Base-by-base conservation (phyloP, 169 alveolate species). In the Cryptosporidium ryanae region DNA sequence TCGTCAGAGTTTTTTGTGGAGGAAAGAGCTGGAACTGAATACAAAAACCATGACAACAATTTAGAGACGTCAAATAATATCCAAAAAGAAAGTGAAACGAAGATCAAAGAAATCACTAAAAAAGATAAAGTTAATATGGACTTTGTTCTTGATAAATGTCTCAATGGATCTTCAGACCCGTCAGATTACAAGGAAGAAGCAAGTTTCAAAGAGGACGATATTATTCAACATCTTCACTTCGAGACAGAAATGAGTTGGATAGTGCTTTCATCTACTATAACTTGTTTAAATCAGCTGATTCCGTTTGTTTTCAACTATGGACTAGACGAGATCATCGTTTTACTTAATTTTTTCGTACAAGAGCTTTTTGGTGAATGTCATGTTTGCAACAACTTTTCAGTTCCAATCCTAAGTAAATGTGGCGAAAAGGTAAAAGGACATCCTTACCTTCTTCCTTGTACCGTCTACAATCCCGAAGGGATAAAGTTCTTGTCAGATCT, bases 371-470 rank as follows among this genome's bases (percentile, higher is more conserved):
- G 25, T n/a, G 21, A 29, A 17, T 76, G 84, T 21, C 21, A 25
- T 10, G 48, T 32, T 18, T 59, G 76, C 15, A 32, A 48, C 25
- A 49, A 76, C 61, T 76, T 76, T 31, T 76, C 71, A 23, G 34
- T 55, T 23, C 84, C 84, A 18, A 49, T 66, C 29, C 43, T 68
- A 43, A 34, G 43, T 10, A 76, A 61, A 29, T 59, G 71, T 55
- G 31, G 23, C 27, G 50, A 34, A 21, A 46, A 61, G 43, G 49
- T 76, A 13, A 59, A 54, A 43, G 59, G 44, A 7, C 31, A 61
- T 5, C 25, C 63, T 13, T 32, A 31, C 29, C 15, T 59, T 2
- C 43, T 76, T 59, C 84, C 84, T 25, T 76, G 84, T 25, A 13
- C 57, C 1, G 57, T 76, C 1, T 76, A 61, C 34, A 59, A 61